Conservation (phyloP, 139 green algal species). For the Chlamydomonas sphaeroides region DNA sequence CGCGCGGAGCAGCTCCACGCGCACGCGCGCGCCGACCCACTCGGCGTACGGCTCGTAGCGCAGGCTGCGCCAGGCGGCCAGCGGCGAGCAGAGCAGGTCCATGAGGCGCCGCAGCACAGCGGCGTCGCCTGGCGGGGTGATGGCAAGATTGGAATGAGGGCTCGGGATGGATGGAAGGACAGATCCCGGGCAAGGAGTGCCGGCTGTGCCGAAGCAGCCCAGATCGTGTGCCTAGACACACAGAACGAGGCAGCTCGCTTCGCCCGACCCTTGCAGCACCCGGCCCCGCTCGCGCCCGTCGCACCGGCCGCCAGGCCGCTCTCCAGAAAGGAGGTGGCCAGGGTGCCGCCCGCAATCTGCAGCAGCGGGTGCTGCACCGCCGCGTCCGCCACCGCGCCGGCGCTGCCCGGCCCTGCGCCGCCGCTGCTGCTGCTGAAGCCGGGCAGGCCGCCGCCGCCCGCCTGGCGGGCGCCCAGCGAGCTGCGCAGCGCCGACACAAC, state of each 20-base stretch:
- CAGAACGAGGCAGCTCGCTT: too few species aligned
- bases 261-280: too few species aligned
- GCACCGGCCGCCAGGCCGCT: conserved; percentile 63
- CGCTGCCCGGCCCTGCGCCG: neutral
- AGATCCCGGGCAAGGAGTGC: neutral
- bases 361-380: conserved; percentile 57
- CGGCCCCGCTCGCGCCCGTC: too few species aligned
- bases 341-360: conserved; percentile 61
- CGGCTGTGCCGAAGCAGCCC: too few species aligned
- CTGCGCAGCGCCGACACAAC: conserved; percentile 76
- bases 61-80: conserved; percentile 52
- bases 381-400: conserved; percentile 39
- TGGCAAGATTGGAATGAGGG: too few species aligned
- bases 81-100: conserved; percentile 66
- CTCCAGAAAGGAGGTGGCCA: conserved; percentile 77
- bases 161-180: neutral
- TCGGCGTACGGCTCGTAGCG: conserved; percentile 71
- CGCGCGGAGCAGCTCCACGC: conserved; percentile 49
- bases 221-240: too few species aligned
- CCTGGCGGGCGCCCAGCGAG: conserved; percentile 32
- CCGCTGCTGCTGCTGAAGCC: neutral
- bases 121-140: conserved; percentile 45
- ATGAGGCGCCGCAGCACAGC: conserved; percentile 77
- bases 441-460: neutral
- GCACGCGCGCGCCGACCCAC: conserved; percentile 71